phyloP scores from a whole-genome alignment of 1,284 basidiomycete genomes.

The Xerocomus amazonicus region DNA sequence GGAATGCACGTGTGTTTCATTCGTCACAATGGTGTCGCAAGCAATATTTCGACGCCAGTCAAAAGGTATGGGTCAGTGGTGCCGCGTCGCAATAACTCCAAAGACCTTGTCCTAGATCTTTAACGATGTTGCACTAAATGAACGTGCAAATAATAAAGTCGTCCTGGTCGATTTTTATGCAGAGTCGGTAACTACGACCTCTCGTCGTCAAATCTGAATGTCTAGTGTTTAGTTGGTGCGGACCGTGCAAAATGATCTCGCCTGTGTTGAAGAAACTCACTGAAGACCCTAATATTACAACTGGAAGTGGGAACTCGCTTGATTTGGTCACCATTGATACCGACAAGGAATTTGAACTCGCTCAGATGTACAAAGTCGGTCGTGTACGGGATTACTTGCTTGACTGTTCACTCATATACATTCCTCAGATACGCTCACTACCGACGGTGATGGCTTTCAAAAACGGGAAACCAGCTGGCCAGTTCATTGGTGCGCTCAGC shows the following conservation, averaged over 20 bases:
- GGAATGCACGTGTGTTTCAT: conserved; percentile 18
- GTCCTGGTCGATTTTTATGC: conserved; percentile 76
- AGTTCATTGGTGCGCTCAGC: conserved; percentile 61
- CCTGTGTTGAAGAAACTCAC: conserved; percentile 60
- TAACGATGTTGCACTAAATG: conserved; percentile 37
- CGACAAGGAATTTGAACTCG: conserved; percentile 52
- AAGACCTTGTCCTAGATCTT: conserved; percentile 43
- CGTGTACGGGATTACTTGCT: not conserved
- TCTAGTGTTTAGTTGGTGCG: conserved; percentile 58
- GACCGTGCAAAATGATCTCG: conserved; percentile 65
- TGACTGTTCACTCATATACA: not conserved
- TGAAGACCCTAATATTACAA: conserved; percentile 39
- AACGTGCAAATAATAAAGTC: conserved; percentile 44
- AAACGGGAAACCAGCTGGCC: conserved; percentile 49
- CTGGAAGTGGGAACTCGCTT: conserved; percentile 52
- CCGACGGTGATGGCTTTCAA: conserved; percentile 73
- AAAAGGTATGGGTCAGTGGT: conserved; percentile 26
- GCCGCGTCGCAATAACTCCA: not conserved
- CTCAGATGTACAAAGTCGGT: conserved; percentile 47
- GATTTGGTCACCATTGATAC: conserved; percentile 70
- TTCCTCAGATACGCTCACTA: conserved; percentile 53
- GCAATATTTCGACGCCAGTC: conserved; percentile 35
- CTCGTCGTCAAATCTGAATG: conserved; percentile 1
- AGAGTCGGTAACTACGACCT: conserved; percentile 45
- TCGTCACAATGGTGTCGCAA: conserved; percentile 27